phyloP scores from a whole-genome alignment of 139 green algal genomes.

The Deuterostichococcus epilithicus region DNA sequence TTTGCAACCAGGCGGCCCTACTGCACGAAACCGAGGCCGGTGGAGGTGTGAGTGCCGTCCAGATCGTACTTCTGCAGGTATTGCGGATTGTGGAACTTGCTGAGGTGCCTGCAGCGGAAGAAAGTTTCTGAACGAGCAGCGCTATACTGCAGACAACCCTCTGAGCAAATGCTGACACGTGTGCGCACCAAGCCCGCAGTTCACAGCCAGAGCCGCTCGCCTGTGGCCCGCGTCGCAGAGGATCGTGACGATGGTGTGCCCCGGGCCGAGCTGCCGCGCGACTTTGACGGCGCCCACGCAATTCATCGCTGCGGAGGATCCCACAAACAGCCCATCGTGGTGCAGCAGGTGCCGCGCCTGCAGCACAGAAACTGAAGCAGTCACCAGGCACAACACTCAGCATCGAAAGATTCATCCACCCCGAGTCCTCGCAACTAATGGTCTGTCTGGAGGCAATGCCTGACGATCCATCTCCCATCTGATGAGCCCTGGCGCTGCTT shows the following conservation, averaged over 20 bases:
- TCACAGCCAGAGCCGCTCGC: background rate
- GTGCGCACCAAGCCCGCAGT: background rate
- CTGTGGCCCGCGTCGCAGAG: constrained; percentile 85
- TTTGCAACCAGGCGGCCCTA: no score
- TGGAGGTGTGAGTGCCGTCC: constrained; percentile 16
- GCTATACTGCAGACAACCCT: background rate
- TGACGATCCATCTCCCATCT: no score
- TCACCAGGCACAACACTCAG: no score
- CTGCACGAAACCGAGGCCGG: constrained; percentile 43
- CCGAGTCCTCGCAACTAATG: no score
- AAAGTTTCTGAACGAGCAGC: background rate
- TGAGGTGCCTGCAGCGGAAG: constrained; percentile 53
- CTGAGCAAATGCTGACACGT: background rate
- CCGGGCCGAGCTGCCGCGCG: constrained; percentile 67
- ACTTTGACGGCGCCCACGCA: constrained; percentile 89
- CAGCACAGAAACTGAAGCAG: background rate
- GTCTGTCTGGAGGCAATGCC: no score
- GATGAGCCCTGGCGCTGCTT: no score
- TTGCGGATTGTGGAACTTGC: constrained; percentile 76
- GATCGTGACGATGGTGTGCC: constrained; percentile 88
- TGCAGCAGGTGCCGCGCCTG: constrained; percentile 75
- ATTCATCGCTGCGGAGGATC: constrained; percentile 82
- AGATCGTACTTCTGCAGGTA: constrained; percentile 64
- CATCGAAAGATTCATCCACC: no score
- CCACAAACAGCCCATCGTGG: constrained; percentile 91